Evolutionary conservation across 108 stramenopile genomes (phyloP).

Genomic region (Ochromonas danica): DNA sequence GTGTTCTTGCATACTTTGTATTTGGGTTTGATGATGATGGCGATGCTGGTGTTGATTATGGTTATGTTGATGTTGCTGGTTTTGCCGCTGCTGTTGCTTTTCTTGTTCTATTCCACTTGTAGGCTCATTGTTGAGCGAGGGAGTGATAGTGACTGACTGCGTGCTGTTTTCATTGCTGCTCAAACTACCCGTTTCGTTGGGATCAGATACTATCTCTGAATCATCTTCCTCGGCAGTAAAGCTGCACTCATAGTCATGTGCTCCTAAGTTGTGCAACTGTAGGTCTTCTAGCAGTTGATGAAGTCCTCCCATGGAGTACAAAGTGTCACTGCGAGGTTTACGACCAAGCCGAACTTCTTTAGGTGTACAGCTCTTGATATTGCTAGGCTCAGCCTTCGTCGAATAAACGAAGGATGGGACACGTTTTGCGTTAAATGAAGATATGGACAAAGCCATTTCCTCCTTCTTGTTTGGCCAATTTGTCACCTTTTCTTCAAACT

Average conservation of each 20-base stretch:
- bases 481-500: not conserved
- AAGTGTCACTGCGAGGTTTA: no score
- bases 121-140: no score
- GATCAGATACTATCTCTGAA: not conserved
- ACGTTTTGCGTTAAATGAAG: not conserved
- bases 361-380: conserved; percentile 20
- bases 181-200: not conserved
- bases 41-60: no score
- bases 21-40: no score
- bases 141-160: no score
- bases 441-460: not conserved
- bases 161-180: not conserved
- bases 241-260: not conserved
- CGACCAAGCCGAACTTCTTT: no score
- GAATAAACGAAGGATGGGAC: not conserved
- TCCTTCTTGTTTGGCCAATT: not conserved
- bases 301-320: no score
- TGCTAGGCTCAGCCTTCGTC: conserved; percentile 2
- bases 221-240: not conserved
- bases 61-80: no score
- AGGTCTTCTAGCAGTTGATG: not conserved
- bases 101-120: no score
- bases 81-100: no score
- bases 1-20: no score
- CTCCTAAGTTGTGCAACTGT: not conserved